Percentiles rank a stretch among this genome's conserved stretches.
phyloP scores from a whole-genome alignment of 495 filamentous ascomycete genomes.

The Tuber umbilicatum region DNA sequence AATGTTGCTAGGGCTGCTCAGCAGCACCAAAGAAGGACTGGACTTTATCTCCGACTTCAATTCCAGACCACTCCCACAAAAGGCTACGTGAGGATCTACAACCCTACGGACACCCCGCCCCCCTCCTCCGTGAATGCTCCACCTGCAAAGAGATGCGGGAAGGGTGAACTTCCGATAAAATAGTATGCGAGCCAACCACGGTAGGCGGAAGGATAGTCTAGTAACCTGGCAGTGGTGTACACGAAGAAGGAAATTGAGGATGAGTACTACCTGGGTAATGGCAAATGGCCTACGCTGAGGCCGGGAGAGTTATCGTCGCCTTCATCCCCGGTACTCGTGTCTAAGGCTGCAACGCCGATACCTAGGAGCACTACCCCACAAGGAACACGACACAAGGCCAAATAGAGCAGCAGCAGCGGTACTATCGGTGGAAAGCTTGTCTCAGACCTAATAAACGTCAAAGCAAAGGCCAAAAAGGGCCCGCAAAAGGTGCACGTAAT shows the following conservation, averaged over 20 bases:
- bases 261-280: slow-evolving; percentile 28
- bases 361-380: neutral
- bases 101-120: slow-evolving; percentile 15
- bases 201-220: slow-evolving; percentile 38
- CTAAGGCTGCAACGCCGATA: neutral
- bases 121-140: slow-evolving; percentile 20
- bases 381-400: slow-evolving; percentile 56
- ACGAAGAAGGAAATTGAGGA: slow-evolving; percentile 38
- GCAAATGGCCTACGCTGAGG: slow-evolving; percentile 29
- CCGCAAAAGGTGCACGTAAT: slow-evolving; percentile 56
- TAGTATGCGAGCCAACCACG: slow-evolving; percentile 32
- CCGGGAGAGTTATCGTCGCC: slow-evolving; percentile 12
- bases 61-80: slow-evolving; percentile 47
- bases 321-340: neutral
- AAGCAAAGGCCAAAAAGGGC: slow-evolving; percentile 43
- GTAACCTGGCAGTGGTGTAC: slow-evolving; percentile 28
- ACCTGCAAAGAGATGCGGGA: slow-evolving; percentile 17
- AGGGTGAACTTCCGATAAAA: slow-evolving; percentile 15
- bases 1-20: slow-evolving; percentile 59
- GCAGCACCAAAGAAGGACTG: slow-evolving; percentile 73
- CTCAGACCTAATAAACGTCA: slow-evolving; percentile 61
- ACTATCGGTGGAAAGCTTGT: slow-evolving; percentile 69
- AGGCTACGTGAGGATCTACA: slow-evolving; percentile 37
- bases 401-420: slow-evolving; percentile 57
- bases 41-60: slow-evolving; percentile 94